Evolutionary conservation across 2,329 filamentous ascomycete genomes (phyloP).

Genomic region (Xylaria sp.): DNA sequence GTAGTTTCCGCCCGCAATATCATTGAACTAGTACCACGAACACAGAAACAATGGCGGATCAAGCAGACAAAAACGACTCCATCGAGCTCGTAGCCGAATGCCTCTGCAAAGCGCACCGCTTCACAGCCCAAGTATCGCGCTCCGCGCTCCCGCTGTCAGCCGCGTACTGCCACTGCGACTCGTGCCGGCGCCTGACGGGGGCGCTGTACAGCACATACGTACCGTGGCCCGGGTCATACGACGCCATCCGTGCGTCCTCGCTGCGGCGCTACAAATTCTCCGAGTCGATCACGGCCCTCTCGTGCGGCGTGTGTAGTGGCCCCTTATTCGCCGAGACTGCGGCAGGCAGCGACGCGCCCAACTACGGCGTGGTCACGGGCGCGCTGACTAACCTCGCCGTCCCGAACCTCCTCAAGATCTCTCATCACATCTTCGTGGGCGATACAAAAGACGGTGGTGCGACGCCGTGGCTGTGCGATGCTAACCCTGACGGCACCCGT

Average conservation of each 20-base stretch:
- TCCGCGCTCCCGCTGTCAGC: constrained; percentile 50
- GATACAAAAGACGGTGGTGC: constrained; percentile 61
- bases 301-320: constrained; percentile 52
- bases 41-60: background rate
- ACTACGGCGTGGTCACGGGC: constrained; percentile 32
- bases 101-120: constrained; percentile 52
- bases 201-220: constrained; percentile 46
- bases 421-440: constrained; percentile 51
- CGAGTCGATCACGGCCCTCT: constrained; percentile 42
- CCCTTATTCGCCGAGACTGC: constrained; percentile 48
- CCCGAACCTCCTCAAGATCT: constrained; percentile 41
- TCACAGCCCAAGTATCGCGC: constrained; percentile 42
- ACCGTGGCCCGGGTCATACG: constrained; percentile 45
- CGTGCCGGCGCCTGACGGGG: constrained; percentile 54
- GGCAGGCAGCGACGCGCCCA: background rate
- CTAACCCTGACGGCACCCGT: constrained; percentile 40
- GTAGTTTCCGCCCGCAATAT: no score
- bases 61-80: background rate
- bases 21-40: no score
- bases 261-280: constrained; percentile 49
- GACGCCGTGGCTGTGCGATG: constrained; percentile 50
- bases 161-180: constrained; percentile 55
- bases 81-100: constrained; percentile 47
- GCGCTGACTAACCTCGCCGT: background rate
- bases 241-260: constrained; percentile 20